Evolutionary conservation across 331 rosid species (phyloP), one percentile per base, ranked within the genome.

Genomic region (Saraca asoca): DNA sequence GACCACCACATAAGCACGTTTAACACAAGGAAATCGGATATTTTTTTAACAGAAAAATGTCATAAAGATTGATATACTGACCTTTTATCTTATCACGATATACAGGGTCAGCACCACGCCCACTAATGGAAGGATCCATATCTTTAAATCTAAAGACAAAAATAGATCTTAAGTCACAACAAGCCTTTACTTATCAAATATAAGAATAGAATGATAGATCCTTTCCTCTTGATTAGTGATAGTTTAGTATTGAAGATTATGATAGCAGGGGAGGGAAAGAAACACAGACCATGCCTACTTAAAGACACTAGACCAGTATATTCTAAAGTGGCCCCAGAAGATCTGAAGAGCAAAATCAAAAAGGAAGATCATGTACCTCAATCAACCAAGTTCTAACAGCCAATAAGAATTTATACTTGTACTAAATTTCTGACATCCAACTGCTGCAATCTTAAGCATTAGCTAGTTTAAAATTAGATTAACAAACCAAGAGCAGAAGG

Each of bases 41-140:
- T 13, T 51, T 50, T 61, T 1, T 24, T 51, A 51, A 75, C 24
- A 62, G 24, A 61, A 75, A 39, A 38, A 67, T 10, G 53, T 38
- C 56, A 67, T 50, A 62, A 75, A 43, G 7, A 56, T 66, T 15
- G 60, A 64, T 65, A 67, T 29, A 50, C 51, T 29, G 14, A 93
- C 98, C 98, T 84, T 80, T 90, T 50, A 68, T 64, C 81, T 75
- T 90, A 69, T 93, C 95, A 77, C 97, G 92, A 80, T 80, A 94
- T 20, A 90, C 49, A 48, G 91, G 84, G 34, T 85, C 95, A 12
- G 95, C 97, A 59, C 86, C 82, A 0, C 82, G 88, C 41, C 96
- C 94, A 50, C 91, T 84, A 38, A 83, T 68, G 57, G 78, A 78
- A 59, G 90, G 86, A 71, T 88, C 96, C 97, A 86, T 88, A 75